Conservation (phyloP, 352 stramenopile species). For the Phytophthora kernoviae region DNA sequence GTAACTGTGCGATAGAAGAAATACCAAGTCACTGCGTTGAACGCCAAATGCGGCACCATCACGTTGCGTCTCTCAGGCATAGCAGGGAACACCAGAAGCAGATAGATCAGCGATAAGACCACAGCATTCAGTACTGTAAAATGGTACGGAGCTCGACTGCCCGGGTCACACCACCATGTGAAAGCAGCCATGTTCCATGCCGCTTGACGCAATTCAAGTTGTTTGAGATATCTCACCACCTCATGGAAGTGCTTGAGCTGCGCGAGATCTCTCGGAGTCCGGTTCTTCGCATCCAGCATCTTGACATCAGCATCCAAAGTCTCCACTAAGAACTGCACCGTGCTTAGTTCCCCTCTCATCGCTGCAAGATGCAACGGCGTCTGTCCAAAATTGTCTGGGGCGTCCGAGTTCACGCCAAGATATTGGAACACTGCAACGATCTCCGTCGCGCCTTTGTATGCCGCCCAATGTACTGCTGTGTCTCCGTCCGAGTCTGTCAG, state of each 20-base stretch:
- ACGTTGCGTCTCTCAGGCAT: slow-evolving; percentile 63
- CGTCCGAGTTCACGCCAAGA: slow-evolving; percentile 65
- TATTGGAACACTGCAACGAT: slow-evolving; percentile 88
- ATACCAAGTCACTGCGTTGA: slow-evolving; percentile 62
- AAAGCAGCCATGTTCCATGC: slow-evolving; percentile 69
- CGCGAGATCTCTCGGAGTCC: slow-evolving; percentile 68
- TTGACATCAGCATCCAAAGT: slow-evolving; percentile 70
- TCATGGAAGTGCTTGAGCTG: slow-evolving; percentile 57
- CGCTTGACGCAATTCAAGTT: slow-evolving; percentile 27
- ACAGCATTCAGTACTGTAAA: slow-evolving; percentile 69
- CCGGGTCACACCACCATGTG: slow-evolving; percentile 58
- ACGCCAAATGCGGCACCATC: slow-evolving; percentile 65
- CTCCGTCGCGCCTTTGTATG: slow-evolving; percentile 85
- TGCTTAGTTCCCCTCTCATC: slow-evolving; percentile 71
- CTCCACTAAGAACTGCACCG: slow-evolving; percentile 82
- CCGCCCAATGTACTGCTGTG: slow-evolving; percentile 85
- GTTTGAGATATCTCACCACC: slow-evolving; percentile 60
- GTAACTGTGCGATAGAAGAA: slow-evolving; percentile 69
- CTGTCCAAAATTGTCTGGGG: slow-evolving; percentile 73
- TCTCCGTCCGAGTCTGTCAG: slow-evolving; percentile 73
- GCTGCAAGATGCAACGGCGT: slow-evolving; percentile 85
- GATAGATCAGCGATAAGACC: slow-evolving; percentile 46
- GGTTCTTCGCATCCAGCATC: slow-evolving; percentile 52
- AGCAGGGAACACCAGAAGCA: slow-evolving; percentile 52
- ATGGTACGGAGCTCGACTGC: slow-evolving; percentile 66